phyloP scores from a whole-genome alignment of 2,329 filamentous ascomycete species.

The Sarocladium brachiariae region DNA sequence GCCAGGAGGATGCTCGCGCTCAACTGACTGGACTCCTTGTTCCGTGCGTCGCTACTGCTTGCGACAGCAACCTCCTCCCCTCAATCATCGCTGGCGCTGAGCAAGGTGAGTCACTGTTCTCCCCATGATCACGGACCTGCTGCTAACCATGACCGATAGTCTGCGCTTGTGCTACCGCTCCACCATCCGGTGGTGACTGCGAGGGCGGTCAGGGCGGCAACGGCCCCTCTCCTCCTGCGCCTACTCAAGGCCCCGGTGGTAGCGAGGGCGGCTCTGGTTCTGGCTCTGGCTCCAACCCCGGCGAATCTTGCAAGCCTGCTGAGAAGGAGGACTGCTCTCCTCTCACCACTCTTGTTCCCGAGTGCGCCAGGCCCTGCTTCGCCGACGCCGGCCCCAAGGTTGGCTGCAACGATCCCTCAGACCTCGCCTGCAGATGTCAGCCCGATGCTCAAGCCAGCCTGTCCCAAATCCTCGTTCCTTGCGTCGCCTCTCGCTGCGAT shows the following conservation, averaged over 20 bases:
- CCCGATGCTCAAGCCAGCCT: slow-evolving; percentile 16
- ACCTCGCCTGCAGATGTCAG: slow-evolving; percentile 23
- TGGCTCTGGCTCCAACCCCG: background rate
- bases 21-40: slow-evolving; percentile 16
- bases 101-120: background rate
- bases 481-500: slow-evolving; percentile 16
- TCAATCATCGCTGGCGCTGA: slow-evolving; percentile 17
- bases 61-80: slow-evolving; percentile 14
- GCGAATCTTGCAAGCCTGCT: slow-evolving; percentile 9
- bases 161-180: slow-evolving; percentile 12
- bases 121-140: background rate
- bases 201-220: slow-evolving; percentile 10
- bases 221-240: slow-evolving; percentile 12
- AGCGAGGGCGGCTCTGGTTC: background rate
- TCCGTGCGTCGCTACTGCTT: slow-evolving; percentile 19
- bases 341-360: slow-evolving; percentile 21
- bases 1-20: slow-evolving; percentile 16
- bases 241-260: background rate
- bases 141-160: background rate
- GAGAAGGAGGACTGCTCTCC: slow-evolving; percentile 18
- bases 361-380: slow-evolving; percentile 23
- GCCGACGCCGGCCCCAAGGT: slow-evolving; percentile 19
- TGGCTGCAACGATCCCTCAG: slow-evolving; percentile 18
- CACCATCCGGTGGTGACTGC: slow-evolving; percentile 9
- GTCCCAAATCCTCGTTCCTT: slow-evolving; percentile 17